These are phyloP conservation scores for Monosporascus cannonballus DNA, from an alignment of 2,329 filamentous ascomycete genomes.

Conservation along the genomic window DNA sequence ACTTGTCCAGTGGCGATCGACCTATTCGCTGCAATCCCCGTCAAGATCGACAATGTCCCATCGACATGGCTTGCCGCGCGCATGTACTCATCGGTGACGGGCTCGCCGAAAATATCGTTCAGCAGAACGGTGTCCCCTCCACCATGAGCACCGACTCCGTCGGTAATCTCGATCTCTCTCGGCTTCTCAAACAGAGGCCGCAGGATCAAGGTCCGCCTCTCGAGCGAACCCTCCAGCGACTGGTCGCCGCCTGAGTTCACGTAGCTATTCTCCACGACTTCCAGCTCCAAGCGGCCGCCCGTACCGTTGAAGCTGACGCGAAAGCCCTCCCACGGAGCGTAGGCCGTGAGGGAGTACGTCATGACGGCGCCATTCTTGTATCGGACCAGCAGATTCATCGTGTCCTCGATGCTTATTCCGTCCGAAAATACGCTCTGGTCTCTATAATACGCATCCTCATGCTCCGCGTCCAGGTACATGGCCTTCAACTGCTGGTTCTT, in stretches of 20 bases:
- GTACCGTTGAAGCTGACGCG: conserved; percentile 53
- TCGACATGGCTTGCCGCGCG: conserved; percentile 53
- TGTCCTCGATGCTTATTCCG: conserved; percentile 60
- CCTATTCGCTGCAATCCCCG: conserved; percentile 52
- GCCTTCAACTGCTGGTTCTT: conserved; percentile 47
- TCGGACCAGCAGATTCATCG: conserved; percentile 53
- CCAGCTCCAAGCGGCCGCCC: conserved; percentile 51
- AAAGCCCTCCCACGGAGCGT: conserved; percentile 58
- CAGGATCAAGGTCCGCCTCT: conserved; percentile 42
- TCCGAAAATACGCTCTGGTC: conserved; percentile 59
- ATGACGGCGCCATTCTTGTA: conserved; percentile 51
- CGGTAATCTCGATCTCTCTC: conserved; percentile 44
- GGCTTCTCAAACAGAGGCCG: conserved; percentile 52
- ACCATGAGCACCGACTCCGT: conserved; percentile 50
- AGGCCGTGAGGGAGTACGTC: conserved; percentile 54
- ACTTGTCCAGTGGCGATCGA: conserved; percentile 52
- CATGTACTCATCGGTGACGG: conserved; percentile 44
- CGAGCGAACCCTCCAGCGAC: conserved; percentile 45
- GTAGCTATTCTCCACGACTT: conserved; percentile 58
- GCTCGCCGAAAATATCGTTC: conserved; percentile 51
- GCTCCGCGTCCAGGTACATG: conserved; percentile 56
- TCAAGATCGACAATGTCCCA: conserved; percentile 52
- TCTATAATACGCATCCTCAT: conserved; percentile 56
- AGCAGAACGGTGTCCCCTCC: conserved; percentile 53
- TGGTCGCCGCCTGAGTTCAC: conserved; percentile 56